Evolutionary conservation across 257 asterid genomes (phyloP), one percentile per base, ranked within the genome.

Genomic region (Solanum okadae): DNA sequence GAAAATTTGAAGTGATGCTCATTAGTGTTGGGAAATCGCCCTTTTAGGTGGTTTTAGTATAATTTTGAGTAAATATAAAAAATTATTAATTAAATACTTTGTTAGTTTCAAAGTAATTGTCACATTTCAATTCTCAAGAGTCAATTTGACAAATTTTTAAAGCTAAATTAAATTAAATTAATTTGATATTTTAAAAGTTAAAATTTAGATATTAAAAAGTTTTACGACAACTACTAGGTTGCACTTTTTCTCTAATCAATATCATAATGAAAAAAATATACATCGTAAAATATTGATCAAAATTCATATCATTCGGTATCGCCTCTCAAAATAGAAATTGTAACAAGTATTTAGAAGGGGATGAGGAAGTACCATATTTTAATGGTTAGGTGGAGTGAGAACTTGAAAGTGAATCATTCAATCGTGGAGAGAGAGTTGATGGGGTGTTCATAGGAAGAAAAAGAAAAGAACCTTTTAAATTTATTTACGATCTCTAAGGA

Each of bases 61-160:
- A 40, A 40, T 42, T 42, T 42, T 42, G 14, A 42, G 49, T 42
- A 42, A 42, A 11, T 42, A 11, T 10, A 10, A 42, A 42, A 42
- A 11, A 40, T 9, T 40, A 0, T 42, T 42, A 44, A 46, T 14
- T 46, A 46, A 46, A 46, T 46, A 46, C 22, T 46, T 46, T 0
- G 18, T 46, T 46, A 2, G 3, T 46, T 46, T 46, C 1, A 46
- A 46, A 14, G 8, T 46, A 46, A 14, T 46, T 5, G 20, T 46
- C 20, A 46, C 7, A 5, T 46, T 46, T 46, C 8, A 1, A 46
- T 46, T 46, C 0, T 46, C 3, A 0, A 46, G 3, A 46, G 22
- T 46, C 0, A 46, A 46, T 0, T 14, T 14, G 1, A 46, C 0
- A 2, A 46, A 46, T 15, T 46, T 2, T 14, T 5, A 46, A 5